Conservation (phyloP, 441 rosid genomes). For the Geranium incanum region DNA sequence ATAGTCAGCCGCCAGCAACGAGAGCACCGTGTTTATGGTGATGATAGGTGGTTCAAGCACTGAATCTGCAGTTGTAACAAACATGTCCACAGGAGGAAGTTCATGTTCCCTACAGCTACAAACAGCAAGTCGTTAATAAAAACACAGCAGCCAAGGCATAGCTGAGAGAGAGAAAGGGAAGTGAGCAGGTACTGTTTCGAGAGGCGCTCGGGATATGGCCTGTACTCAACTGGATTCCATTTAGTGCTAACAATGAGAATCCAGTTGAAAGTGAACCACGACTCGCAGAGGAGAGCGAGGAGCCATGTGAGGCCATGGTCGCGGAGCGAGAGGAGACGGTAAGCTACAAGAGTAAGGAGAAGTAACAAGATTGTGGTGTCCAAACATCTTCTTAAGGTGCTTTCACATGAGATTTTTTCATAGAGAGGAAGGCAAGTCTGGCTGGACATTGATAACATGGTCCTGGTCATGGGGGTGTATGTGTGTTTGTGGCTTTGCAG, state of each 20-base stretch:
- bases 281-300: conserved; percentile 55
- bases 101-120: conserved; percentile 31
- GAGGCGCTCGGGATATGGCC: conserved; percentile 42
- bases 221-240: conserved; percentile 52
- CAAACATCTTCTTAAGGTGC: conserved; percentile 30
- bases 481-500: not conserved
- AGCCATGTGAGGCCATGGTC: conserved; percentile 44
- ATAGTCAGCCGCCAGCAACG: conserved; percentile 65
- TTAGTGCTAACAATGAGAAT: conserved; percentile 31
- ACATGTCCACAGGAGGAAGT: conserved; percentile 44
- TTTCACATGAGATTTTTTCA: conserved; percentile 25
- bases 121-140: not conserved
- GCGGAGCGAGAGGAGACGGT: conserved; percentile 37
- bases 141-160: not conserved
- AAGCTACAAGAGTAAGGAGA: conserved; percentile 36
- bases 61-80: conserved; percentile 57
- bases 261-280: conserved; percentile 53
- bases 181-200: conserved; percentile 28
- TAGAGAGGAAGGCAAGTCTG: conserved; percentile 25
- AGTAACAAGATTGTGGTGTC: conserved; percentile 38
- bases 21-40: conserved; percentile 59
- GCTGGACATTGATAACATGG: conserved; percentile 19
- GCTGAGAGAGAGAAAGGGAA: not conserved
- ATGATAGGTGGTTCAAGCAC: conserved; percentile 42
- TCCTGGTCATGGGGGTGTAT: not conserved